Evolutionary conservation across 106 monocot genomes (phyloP).

Genomic region (Triglochin maritima): DNA sequence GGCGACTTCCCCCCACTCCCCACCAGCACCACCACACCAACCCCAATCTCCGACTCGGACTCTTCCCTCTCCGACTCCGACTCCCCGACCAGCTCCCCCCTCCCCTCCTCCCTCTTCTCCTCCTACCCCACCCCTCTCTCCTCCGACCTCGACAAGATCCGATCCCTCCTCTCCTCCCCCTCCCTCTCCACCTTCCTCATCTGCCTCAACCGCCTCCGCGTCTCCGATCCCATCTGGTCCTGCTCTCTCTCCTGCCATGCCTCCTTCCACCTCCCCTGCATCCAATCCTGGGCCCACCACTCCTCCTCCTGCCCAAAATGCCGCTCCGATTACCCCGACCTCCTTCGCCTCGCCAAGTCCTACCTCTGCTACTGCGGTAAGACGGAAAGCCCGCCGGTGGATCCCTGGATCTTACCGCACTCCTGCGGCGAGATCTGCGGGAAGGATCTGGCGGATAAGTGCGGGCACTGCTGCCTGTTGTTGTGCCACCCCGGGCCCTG

Average conservation of each 20-base stretch:
- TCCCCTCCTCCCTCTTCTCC: conserved; percentile 53
- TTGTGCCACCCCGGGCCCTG: conserved; percentile 97
- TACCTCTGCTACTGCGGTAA: conserved; percentile 87
- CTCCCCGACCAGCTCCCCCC: conserved; percentile 32
- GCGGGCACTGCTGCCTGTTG: conserved; percentile 79
- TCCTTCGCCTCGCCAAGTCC: not conserved
- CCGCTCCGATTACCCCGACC: conserved; percentile 4
- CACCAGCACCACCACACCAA: not conserved
- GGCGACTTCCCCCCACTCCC: not conserved
- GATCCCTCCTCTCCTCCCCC: conserved; percentile 58
- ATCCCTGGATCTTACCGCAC: conserved; percentile 93
- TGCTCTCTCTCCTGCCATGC: conserved; percentile 71
- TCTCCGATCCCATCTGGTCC: conserved; percentile 71
- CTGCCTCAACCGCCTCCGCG: conserved; percentile 84
- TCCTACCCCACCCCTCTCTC: conserved; percentile 8
- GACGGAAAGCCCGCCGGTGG: conserved; percentile 40
- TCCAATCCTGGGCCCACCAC: conserved; percentile 82
- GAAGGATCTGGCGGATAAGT: conserved; percentile 28
- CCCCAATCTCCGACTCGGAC: conserved; percentile 33
- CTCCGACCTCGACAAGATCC: conserved; percentile 47
- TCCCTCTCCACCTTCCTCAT: conserved; percentile 63
- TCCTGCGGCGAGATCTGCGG: conserved; percentile 79
- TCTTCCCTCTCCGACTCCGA: conserved; percentile 17
- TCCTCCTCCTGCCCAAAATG: conserved; percentile 77
- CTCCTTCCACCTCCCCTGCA: conserved; percentile 77